Evolutionary conservation across 1,139 yeast genomes (phyloP), one percentile per base, ranked within the genome.

Genomic region (Lodderomyces orthopsilosis): DNA sequence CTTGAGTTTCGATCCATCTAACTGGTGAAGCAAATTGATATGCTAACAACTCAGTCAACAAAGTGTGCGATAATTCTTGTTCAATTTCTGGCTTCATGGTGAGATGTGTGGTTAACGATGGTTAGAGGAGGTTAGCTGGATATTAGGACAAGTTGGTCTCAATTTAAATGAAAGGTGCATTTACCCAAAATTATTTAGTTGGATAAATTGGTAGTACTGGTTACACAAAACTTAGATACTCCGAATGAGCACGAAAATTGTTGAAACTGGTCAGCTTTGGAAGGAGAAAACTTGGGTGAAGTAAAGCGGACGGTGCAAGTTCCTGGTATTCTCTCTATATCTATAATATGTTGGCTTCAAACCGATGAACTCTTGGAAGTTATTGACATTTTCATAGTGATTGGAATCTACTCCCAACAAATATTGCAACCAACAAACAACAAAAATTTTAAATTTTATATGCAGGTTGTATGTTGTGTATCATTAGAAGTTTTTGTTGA

Each of bases 1-100:
- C 98, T 70, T 93, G 98, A 50, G 98, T 93, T 68, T 93, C 98
- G 66, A 93, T 94, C 98, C 99, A 93, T 79, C 98, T 84, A 53
- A 93, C 99, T 40, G 99, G 98, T 51, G 98, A 91, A 38, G 99
- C 98, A 63, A 93, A 93, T 70, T 93, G 99, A 72, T 91, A 93
- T 41, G 98, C 98, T 70, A 93, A 78, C 58, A 93, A 81, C 78
- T 93, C 98, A 21, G 97, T 90, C 65, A 93, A 78, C 56, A 93
- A 78, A 51, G 90, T 85, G 66, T 93, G 98, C 53, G 98, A 95
- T 56, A 93, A 81, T 66, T 93, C 98, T 75, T 93, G 98, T 76
- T 93, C 95, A 53, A 90, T 85, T 77, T 93, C 98, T 54, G 98
- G 96, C 70, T 89, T 89, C 98, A 93, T 93, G 34, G 41, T 53